These are phyloP conservation scores for Phaeoacremonium minimum DNA, from an alignment of 2,329 filamentous ascomycete genomes.

Conservation along the genomic window DNA sequence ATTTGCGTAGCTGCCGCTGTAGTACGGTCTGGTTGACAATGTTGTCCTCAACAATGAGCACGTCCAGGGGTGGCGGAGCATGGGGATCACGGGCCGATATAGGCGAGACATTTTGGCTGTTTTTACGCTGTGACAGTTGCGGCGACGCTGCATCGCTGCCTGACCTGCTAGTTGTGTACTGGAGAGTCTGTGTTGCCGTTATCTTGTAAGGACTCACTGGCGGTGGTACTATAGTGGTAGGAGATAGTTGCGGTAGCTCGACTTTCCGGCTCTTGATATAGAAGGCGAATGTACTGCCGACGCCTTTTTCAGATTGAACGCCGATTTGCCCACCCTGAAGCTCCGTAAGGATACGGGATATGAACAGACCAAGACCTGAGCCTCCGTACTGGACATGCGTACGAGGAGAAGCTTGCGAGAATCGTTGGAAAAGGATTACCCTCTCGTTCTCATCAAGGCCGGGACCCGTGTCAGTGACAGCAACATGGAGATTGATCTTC, in stretches of 20 bases:
- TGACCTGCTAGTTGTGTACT: slow-evolving; percentile 15
- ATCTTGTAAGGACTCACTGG: slow-evolving; percentile 29
- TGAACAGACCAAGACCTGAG: slow-evolving; percentile 73
- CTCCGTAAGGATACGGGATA: slow-evolving; percentile 71
- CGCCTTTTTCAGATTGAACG: slow-evolving; percentile 61
- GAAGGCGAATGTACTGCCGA: slow-evolving; percentile 73
- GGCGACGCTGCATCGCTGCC: background rate
- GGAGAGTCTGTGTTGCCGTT: slow-evolving; percentile 12
- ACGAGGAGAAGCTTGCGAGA: slow-evolving; percentile 71
- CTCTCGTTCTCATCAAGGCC: slow-evolving; percentile 69
- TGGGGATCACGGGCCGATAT: slow-evolving; percentile 14
- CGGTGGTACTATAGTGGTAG: slow-evolving; percentile 30
- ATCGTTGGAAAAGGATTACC: slow-evolving; percentile 71
- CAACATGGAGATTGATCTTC: slow-evolving; percentile 67
- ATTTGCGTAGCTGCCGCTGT: slow-evolving; percentile 55
- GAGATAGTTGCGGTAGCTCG: slow-evolving; percentile 8
- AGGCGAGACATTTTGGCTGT: no score
- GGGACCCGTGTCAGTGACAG: slow-evolving; percentile 68
- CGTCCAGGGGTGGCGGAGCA: slow-evolving; percentile 38
- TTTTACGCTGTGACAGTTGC: background rate
- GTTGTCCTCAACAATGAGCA: slow-evolving; percentile 66
- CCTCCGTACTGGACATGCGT: slow-evolving; percentile 79
- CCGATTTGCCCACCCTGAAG: slow-evolving; percentile 76
- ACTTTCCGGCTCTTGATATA: slow-evolving; percentile 64
- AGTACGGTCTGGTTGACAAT: slow-evolving; percentile 63